These are phyloP conservation scores for Areca catechu DNA, from an alignment of 176 grass and related monocot genomes.

Conservation along the genomic window DNA sequence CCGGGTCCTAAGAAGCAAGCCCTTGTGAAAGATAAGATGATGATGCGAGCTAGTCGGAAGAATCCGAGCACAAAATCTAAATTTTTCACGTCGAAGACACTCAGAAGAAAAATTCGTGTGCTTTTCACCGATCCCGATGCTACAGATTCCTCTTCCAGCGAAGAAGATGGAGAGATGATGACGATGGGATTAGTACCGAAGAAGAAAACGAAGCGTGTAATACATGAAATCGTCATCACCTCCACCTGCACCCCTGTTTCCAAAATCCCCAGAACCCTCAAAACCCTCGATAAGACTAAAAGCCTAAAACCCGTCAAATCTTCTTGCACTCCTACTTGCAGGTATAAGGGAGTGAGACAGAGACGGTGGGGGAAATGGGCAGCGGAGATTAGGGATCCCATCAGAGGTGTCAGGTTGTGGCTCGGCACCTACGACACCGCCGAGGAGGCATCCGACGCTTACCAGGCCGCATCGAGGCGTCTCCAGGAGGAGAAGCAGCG, in stretches of 20 bases:
- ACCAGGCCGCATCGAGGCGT: slow-evolving; percentile 7
- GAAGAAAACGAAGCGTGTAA: background rate
- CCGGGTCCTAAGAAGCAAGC: too few relatives aligned
- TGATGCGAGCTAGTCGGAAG: too few relatives aligned
- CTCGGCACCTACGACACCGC: slow-evolving; percentile 77
- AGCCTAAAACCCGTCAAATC: too few relatives aligned
- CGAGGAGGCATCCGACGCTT: slow-evolving; percentile 52
- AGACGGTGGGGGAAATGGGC: too few relatives aligned
- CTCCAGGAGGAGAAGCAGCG: slow-evolving; percentile 15
- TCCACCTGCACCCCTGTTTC: background rate
- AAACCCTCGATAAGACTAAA: background rate
- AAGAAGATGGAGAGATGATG: background rate
- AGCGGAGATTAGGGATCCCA: slow-evolving; percentile 3
- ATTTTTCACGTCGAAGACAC: background rate
- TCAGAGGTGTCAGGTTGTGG: slow-evolving; percentile 31
- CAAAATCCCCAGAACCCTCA: slow-evolving; percentile 4
- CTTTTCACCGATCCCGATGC: slow-evolving; percentile 12
- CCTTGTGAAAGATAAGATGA: too few relatives aligned
- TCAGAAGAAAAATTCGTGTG: background rate
- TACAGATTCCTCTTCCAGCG: slow-evolving; percentile 3
- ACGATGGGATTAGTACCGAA: too few relatives aligned
- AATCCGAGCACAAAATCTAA: background rate
- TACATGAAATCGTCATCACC: background rate
- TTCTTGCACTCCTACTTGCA: too few relatives aligned
- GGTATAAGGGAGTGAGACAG: too few relatives aligned